Evolutionary conservation across 345 rosid genomes (phyloP).

Genomic region (Arabidopsis arenosa): DNA sequence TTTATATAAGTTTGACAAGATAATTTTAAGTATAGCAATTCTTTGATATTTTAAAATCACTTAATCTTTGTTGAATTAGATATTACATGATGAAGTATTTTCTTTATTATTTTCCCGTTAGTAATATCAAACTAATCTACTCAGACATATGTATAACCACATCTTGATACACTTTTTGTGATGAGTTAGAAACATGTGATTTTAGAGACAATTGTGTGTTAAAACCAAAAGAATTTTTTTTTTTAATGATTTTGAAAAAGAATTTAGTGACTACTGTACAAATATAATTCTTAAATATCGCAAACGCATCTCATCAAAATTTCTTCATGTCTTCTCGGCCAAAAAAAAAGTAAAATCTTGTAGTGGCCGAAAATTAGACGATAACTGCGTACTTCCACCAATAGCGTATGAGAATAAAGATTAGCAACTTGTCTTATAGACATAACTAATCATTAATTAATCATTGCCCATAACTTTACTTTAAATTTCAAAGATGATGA

Average conservation of each 20-base stretch:
- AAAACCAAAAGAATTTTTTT: background rate
- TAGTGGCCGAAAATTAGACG: background rate
- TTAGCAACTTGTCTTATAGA: constrained; percentile 35
- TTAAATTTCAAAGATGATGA: constrained; percentile 29
- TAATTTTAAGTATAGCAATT: too few species aligned
- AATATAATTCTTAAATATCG: background rate
- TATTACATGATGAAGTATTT: too few species aligned
- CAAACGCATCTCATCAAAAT: background rate
- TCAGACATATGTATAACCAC: too few species aligned
- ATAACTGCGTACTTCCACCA: constrained; percentile 31
- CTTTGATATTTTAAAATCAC: too few species aligned
- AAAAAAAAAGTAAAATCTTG: background rate
- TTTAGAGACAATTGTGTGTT: background rate
- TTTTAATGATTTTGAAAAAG: background rate
- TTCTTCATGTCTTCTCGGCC: background rate
- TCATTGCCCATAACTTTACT: constrained; percentile 31
- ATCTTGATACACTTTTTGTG: too few species aligned
- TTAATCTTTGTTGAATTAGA: too few species aligned
- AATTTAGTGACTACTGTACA: background rate
- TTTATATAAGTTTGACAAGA: too few species aligned
- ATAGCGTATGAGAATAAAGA: constrained; percentile 37
- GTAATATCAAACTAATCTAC: too few species aligned
- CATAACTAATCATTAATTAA: constrained; percentile 23
- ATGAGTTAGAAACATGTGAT: too few species aligned
- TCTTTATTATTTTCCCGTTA: too few species aligned